These are phyloP conservation scores for Rhododendron simsii DNA, from an alignment of 148 eudicot species.

Conservation along the genomic window DNA sequence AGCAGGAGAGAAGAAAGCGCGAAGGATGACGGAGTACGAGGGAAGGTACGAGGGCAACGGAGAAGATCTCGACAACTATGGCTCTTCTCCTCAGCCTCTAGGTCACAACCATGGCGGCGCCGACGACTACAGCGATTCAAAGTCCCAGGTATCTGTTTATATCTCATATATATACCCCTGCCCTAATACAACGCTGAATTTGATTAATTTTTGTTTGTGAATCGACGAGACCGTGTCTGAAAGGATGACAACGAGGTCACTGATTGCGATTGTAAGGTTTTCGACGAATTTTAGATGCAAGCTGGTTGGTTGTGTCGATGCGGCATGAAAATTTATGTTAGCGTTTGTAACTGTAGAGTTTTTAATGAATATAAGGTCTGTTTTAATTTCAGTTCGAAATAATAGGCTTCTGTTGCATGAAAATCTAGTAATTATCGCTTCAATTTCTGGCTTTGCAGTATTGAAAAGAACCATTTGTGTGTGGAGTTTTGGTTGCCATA, in stretches of 20 bases:
- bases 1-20: conserved; percentile 8
- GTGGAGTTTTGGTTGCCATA: neutral
- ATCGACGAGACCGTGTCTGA: neutral
- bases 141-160: conserved; percentile 33
- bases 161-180: neutral
- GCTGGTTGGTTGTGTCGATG: neutral
- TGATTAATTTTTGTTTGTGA: neutral
- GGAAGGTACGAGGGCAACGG: conserved; percentile 51
- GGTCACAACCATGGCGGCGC: conserved; percentile 26
- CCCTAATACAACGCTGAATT: neutral
- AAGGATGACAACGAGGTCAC: neutral
- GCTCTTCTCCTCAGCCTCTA: conserved; percentile 37
- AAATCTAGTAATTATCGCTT: neutral
- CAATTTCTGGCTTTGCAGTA: neutral
- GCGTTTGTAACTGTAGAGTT: neutral
- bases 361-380: neutral
- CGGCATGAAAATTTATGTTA: neutral
- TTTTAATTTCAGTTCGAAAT: neutral
- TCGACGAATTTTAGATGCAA: neutral
- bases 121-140: conserved; percentile 40
- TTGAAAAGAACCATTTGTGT: neutral
- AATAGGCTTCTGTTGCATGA: neutral
- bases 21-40: conserved; percentile 49
- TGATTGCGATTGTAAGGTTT: neutral
- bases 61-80: conserved; percentile 25